A percentile compares a stretch with the other conserved stretches of the same genome.
Conservation (phyloP, 805 yeast genomes). For the Ogataea siamensis region DNA sequence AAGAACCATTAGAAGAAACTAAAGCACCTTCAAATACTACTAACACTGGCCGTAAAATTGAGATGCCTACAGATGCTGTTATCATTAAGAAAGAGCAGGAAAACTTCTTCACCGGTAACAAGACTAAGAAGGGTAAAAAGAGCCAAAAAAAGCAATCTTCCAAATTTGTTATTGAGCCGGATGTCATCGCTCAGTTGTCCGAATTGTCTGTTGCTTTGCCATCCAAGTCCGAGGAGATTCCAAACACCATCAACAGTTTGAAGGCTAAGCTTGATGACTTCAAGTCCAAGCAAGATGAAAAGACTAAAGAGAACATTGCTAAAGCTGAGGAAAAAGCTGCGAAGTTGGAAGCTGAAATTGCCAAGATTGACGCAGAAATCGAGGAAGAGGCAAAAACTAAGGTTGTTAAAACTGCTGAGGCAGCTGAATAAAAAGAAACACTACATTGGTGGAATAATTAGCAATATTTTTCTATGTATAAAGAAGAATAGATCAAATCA, state of each 20-base stretch:
- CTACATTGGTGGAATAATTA: neutral
- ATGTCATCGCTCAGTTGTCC: slow-evolving; percentile 70
- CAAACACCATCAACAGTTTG: slow-evolving; percentile 61
- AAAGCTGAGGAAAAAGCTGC: slow-evolving; percentile 76
- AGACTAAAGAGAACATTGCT: slow-evolving; percentile 71
- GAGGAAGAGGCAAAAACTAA: slow-evolving; percentile 22
- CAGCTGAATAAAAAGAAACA: slow-evolving; percentile 3
- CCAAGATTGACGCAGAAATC: slow-evolving; percentile 29
- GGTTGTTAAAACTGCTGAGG: slow-evolving; percentile 13
- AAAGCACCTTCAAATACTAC: slow-evolving; percentile 17
- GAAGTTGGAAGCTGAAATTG: slow-evolving; percentile 52
- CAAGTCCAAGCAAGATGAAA: slow-evolving; percentile 72
- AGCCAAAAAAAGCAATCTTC: slow-evolving; percentile 37
- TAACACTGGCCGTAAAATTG: slow-evolving; percentile 46
- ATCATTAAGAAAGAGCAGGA: slow-evolving; percentile 62
- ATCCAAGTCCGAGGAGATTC: slow-evolving; percentile 66
- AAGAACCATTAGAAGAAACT: slow-evolving; percentile 17
- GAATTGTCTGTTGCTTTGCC: slow-evolving; percentile 80
- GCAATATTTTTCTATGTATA: slow-evolving; percentile 6
- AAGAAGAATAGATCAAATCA: slow-evolving; percentile 6
- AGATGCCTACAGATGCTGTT: slow-evolving; percentile 61
- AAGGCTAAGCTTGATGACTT: slow-evolving; percentile 69
- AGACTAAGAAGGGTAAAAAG: slow-evolving; percentile 49
- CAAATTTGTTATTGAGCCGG: slow-evolving; percentile 75
- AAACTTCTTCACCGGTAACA: slow-evolving; percentile 53